Evolutionary conservation across 345 rosid genomes (phyloP).

Genomic region (Eucalyptus tenuipes): DNA sequence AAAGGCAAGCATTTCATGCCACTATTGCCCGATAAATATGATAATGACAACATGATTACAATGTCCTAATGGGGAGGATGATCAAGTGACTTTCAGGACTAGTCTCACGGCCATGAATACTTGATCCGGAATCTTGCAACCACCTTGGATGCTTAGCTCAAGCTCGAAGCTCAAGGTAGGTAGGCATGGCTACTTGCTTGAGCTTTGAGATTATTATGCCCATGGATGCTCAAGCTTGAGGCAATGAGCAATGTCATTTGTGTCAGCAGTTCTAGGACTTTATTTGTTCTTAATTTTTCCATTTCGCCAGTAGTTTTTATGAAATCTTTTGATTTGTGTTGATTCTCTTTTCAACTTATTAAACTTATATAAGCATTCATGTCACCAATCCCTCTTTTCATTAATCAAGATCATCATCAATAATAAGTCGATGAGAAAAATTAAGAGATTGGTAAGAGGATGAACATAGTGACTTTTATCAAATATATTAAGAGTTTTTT

Average conservation of each 20-base stretch:
- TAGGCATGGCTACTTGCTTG: not conserved
- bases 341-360: not conserved
- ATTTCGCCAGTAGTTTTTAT: rapidly evolving
- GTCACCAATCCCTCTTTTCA: not conserved
- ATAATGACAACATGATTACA: not conserved
- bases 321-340: not conserved
- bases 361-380: not conserved
- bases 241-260: not conserved
- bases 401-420: rapidly evolving
- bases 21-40: not conserved
- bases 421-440: rapidly evolving
- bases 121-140: rapidly evolving
- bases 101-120: rapidly evolving
- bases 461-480: rapidly evolving
- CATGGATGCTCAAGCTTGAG: not conserved
- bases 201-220: not conserved
- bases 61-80: not conserved
- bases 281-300: not conserved
- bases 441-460: not conserved
- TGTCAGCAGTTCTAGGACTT: rapidly evolving
- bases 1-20: not conserved
- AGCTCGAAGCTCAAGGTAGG: not conserved
- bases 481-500: not conserved
- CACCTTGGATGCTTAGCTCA: not conserved
- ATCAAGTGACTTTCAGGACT: not conserved